Evolutionary conservation across 768 basidiomycete genomes (phyloP).

Genomic region (Leccinum subgranulosum): DNA sequence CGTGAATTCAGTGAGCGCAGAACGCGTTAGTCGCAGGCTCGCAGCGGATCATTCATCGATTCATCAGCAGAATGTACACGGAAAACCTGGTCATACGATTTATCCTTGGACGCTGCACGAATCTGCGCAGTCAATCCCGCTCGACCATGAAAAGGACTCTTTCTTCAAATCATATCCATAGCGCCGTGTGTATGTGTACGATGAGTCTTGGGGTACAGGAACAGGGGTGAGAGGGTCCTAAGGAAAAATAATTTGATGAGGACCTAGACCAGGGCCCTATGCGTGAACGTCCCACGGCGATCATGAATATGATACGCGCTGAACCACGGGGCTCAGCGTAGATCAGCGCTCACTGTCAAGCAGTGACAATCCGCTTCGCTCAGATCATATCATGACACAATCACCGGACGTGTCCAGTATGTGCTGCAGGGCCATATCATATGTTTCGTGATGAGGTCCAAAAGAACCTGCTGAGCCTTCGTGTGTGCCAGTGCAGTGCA

Average conservation of each 20-base stretch:
- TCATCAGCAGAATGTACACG: no score
- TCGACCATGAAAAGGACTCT: neutral
- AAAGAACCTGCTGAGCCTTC: neutral
- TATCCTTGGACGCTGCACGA: neutral
- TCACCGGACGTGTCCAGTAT: neutral
- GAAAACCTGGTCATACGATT: neutral
- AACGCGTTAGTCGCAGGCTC: no score
- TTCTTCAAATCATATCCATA: neutral
- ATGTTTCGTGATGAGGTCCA: neutral
- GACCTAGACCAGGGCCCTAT: neutral
- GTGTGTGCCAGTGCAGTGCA: neutral
- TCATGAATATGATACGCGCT: neutral
- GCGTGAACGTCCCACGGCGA: neutral
- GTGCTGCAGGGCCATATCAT: neutral
- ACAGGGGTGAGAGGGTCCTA: neutral
- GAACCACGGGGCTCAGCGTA: conserved; percentile 4
- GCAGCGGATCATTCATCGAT: no score
- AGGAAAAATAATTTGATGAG: neutral
- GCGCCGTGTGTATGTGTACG: neutral
- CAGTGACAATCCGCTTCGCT: neutral
- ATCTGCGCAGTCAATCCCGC: neutral
- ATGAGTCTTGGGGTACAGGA: neutral
- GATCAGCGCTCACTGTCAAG: conserved; percentile 8
- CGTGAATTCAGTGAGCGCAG: neutral
- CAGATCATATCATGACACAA: conserved; percentile 2